phyloP scores from a whole-genome alignment of 371 early-diverging fungal genomes.

The Mucor lusitanicus region DNA sequence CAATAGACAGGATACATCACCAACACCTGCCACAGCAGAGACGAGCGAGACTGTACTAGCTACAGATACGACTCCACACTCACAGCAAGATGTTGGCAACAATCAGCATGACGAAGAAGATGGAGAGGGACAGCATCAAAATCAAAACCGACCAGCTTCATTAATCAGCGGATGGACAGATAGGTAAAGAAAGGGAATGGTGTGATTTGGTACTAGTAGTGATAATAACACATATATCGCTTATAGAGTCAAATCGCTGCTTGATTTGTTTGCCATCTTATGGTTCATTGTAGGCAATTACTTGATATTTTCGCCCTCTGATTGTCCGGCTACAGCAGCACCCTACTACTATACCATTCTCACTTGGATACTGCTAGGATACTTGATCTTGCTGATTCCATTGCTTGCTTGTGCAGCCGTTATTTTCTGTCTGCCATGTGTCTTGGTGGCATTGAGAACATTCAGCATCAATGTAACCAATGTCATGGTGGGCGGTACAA shows the following conservation, averaged over 20 bases:
- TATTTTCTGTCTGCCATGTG: conserved; percentile 65
- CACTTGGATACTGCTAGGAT: conserved; percentile 66
- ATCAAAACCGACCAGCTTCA: not conserved
- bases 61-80: not conserved
- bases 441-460: conserved; percentile 55
- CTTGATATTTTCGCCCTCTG: conserved; percentile 55
- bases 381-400: conserved; percentile 64
- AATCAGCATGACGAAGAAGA: not conserved
- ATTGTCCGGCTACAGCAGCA: conserved; percentile 49
- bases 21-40: not conserved
- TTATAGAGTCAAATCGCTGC: conserved; percentile 44
- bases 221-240: not conserved
- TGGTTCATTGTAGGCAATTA: conserved; percentile 76
- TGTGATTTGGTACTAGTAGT: not conserved
- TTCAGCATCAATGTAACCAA: conserved; percentile 52
- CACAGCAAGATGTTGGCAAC: not conserved
- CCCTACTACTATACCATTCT: conserved; percentile 59
- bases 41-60: not conserved
- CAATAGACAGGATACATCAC: not conserved
- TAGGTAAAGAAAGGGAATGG: conserved; percentile 8
- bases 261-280: conserved; percentile 64
- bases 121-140: not conserved
- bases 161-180: conserved; percentile 34
- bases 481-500: conserved; percentile 58
- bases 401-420: conserved; percentile 59